Conservation (phyloP, 768 basidiomycete species). For the Termitomyces sp. region DNA sequence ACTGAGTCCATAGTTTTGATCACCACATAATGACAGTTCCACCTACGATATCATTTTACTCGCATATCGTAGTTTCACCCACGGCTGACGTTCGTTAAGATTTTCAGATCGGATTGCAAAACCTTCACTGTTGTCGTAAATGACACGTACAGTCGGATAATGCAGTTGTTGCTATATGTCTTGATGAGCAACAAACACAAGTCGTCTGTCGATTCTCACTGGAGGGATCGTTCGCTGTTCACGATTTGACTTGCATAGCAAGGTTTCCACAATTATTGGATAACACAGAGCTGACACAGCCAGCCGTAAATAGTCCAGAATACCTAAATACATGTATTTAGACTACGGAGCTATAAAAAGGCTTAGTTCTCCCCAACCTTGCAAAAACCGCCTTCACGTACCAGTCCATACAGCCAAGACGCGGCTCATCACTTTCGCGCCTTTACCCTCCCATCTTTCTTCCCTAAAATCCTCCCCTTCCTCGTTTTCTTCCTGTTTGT, state of each 20-base stretch:
- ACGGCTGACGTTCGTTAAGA: no score
- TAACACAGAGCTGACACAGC: neutral
- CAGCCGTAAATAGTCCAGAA: neutral
- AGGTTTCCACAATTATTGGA: neutral
- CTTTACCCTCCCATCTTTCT: slow-evolving; percentile 15
- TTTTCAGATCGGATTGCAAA: no score
- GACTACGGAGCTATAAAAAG: neutral
- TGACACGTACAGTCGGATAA: no score
- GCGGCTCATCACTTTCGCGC: neutral
- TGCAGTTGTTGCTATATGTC: neutral
- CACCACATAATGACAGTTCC: no score
- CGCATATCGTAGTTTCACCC: no score
- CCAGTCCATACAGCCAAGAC: neutral
- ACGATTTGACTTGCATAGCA: neutral
- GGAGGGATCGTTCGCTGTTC: neutral
- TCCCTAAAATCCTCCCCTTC: slow-evolving; percentile 17
- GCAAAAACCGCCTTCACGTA: neutral
- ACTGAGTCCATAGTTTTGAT: no score
- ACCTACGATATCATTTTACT: no score
- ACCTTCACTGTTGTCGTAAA: no score
- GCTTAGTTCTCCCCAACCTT: neutral
- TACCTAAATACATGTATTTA: neutral
- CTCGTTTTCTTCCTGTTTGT: slow-evolving; percentile 16
- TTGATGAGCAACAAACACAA: neutral
- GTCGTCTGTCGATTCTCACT: neutral